Base-by-base conservation (phyloP, 2,329 filamentous ascomycete genomes). In the Pleoardoris graminearum region DNA sequence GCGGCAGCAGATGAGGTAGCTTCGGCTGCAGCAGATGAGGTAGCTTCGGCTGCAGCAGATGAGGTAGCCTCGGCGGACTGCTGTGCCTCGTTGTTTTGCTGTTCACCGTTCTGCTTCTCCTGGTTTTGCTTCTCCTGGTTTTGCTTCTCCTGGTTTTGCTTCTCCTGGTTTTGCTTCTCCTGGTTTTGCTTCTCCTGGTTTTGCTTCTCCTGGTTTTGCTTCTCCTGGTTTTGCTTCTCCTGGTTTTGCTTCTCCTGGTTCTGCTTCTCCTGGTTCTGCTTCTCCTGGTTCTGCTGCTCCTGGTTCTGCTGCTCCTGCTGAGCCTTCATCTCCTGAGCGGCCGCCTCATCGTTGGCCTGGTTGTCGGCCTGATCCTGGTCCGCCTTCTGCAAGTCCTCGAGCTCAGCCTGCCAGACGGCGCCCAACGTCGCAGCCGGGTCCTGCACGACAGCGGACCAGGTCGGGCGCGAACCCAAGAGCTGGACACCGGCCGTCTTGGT, bases 401-500 rank as follows among this genome's bases (percentile, higher is more conserved):
- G 48, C 42, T 63, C 65, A 8, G 43, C 49, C 39, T 66, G 55
- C 67, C 66, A 69, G 51, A 63, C 57, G 10, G 51, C 62, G 14
- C 61, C 67, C 32, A 67, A 56, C 2, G 58, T 63, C 3, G 61
- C 62, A 54, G 68, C 68, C 8, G 68, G 67, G 41, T 70, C 68
- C 30, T 59, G 59, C 5, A 51, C 65, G 38, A 69, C 51, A 8
- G 44, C 46, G 1, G 54, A 50, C 67, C 67, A 69, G 29, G 68
- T 68, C 12, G 66, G 68, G 53, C 54, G 59, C 1, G 54, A 50
- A 37, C 56, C 67, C 37, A 70, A 60, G 48, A 70, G 60, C 57
- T 68, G 64, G 41, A 67, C 48, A 27, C 58, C 61, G 1, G 43
- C 51, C 10, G 67, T 70, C 54, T 62, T 60, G 36, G 58, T 62